Conservation (phyloP, 495 filamentous ascomycete species). For the Penicillium longicatenatum region DNA sequence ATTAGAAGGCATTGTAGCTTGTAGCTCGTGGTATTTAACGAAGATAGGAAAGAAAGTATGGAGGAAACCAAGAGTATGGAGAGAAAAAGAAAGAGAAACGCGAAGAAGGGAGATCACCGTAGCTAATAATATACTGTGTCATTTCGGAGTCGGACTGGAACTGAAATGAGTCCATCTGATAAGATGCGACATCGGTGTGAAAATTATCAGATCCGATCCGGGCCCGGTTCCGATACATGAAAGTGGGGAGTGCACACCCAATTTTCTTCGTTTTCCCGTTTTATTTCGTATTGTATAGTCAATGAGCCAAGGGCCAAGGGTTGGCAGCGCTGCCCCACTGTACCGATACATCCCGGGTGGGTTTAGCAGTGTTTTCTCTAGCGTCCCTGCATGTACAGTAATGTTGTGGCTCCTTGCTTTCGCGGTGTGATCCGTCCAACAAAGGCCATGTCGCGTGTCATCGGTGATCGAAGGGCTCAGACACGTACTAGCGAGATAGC, state of each 20-base stretch:
- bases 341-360: background rate
- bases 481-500: no score
- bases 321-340: background rate
- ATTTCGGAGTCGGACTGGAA: background rate
- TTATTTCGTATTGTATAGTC: background rate
- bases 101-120: background rate
- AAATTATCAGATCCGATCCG: conserved; percentile 18
- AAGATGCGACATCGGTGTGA: conserved; percentile 23
- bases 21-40: background rate
- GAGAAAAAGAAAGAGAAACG: background rate
- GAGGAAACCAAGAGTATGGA: background rate
- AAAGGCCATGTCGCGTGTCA: background rate
- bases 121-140: conserved; percentile 5
- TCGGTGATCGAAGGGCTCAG: background rate
- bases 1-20: conserved; percentile 34
- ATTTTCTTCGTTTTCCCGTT: background rate
- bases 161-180: conserved; percentile 17
- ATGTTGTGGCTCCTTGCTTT: background rate
- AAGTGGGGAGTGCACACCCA: background rate
- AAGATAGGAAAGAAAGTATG: background rate
- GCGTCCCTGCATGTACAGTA: background rate
- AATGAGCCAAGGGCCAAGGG: background rate
- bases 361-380: background rate
- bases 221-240: background rate
- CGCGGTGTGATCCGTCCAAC: background rate